A percentile compares a stretch with the other conserved stretches of the same genome.
Conservation (phyloP, 257 asterid genomes). For the Thymus quinquecostatus region DNA sequence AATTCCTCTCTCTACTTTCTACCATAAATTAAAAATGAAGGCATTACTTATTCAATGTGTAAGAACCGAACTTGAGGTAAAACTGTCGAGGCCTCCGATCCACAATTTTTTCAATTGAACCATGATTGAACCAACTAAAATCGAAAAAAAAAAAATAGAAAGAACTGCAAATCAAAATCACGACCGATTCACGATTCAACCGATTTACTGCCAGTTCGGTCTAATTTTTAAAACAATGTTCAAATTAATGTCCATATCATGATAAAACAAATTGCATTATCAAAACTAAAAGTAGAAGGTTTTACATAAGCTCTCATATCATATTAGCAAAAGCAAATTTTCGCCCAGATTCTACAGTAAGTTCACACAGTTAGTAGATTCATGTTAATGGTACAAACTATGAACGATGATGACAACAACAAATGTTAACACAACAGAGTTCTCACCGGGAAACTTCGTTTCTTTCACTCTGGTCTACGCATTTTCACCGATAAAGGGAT, state of each 20-base stretch:
- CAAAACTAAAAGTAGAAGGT: not conserved
- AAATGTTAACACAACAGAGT: not conserved
- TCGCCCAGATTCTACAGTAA: constrained; percentile 20
- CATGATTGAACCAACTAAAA: too few relatives aligned
- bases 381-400: not conserved
- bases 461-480: constrained; percentile 60
- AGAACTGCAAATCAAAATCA: too few relatives aligned
- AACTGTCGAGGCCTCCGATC: too few relatives aligned
- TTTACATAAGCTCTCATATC: not conserved
- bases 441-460: not conserved
- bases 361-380: not conserved
- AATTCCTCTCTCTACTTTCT: not conserved
- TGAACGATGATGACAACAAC: constrained; percentile 27
- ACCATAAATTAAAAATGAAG: not conserved
- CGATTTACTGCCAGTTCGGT: too few relatives aligned
- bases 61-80: too few relatives aligned
- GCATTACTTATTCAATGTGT: not conserved
- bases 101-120: too few relatives aligned
- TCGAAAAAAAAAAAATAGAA: too few relatives aligned
- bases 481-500: constrained; percentile 59
- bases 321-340: not conserved
- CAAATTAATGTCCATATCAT: not conserved
- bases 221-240: too few relatives aligned
- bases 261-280: not conserved
- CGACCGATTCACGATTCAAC: too few relatives aligned